These are phyloP conservation scores for Daedalea quercina DNA, from an alignment of 768 basidiomycete genomes.

Conservation along the genomic window DNA sequence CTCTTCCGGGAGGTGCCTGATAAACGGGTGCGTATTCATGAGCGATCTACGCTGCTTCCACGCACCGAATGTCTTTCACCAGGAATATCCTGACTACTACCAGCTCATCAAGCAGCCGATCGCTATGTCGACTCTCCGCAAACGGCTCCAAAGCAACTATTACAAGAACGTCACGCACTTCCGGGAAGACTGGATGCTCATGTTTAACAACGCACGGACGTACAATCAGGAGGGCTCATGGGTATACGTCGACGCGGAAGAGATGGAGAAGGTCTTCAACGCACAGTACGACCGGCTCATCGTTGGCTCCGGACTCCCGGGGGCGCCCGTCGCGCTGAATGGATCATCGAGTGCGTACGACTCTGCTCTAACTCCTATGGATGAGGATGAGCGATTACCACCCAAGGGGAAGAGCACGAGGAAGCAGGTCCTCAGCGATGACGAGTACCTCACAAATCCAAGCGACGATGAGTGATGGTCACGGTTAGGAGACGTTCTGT, in stretches of 20 bases:
- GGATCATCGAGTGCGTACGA: slow-evolving; percentile 46
- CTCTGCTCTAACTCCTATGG: slow-evolving; percentile 73
- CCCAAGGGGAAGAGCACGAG: slow-evolving; percentile 55
- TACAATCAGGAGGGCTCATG: slow-evolving; percentile 95
- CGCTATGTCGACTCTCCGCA: slow-evolving; percentile 79
- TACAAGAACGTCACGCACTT: slow-evolving; percentile 74
- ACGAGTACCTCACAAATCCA: slow-evolving; percentile 58
- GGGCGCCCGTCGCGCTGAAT: slow-evolving; percentile 43
- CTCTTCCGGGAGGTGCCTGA: slow-evolving; percentile 86
- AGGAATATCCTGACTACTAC: slow-evolving; percentile 94
- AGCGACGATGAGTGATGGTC: slow-evolving; percentile 57
- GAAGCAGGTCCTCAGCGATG: slow-evolving; percentile 72
- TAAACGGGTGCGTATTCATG: slow-evolving; percentile 45
- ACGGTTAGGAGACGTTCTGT: no score
- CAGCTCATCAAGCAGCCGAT: slow-evolving; percentile 84
- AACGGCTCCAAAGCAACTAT: slow-evolving; percentile 54
- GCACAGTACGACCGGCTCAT: slow-evolving; percentile 59
- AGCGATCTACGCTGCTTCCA: background rate
- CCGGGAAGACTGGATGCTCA: slow-evolving; percentile 76
- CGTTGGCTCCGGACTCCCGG: slow-evolving; percentile 66
- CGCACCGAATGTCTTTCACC: slow-evolving; percentile 1
- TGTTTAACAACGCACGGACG: slow-evolving; percentile 90
- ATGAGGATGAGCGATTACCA: slow-evolving; percentile 66
- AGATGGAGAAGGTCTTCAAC: slow-evolving; percentile 88
- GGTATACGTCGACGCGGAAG: slow-evolving; percentile 91